Base-by-base conservation (phyloP, 2,329 filamentous ascomycete genomes). In the Colletotrichum chrysophilum region DNA sequence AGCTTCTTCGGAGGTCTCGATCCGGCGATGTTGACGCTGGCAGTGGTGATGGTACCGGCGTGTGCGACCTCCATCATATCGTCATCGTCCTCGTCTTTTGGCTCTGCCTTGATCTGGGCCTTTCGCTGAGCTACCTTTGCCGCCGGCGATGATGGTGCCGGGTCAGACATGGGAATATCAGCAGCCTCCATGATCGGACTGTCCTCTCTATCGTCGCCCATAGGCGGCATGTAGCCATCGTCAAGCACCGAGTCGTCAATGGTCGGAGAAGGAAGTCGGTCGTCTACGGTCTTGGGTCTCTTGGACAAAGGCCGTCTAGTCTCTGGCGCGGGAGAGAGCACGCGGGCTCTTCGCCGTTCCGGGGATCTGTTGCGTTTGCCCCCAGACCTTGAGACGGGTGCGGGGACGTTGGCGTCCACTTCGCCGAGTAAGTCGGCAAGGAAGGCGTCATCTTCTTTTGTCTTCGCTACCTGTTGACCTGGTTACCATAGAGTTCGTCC, bases 1-100 rank as follows among this genome's bases (percentile, higher is more conserved):
- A 94, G 86, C 83, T 94, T 98, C 79, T 94, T 95, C 43, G 93
- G 90, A 30, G 94, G 94, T 52, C 95, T 92, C 78, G 93, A 94
- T 65, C 95, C 96, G 30, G 94, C 90, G 83, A 98, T 92, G 83
- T 99, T 98, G 79, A 98, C 91, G 78, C 93, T 96, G 13, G 92
- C 87, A 10, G 91, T 87, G 71, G 91, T 92, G 75, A 94, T 90
- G 28, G 93, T 89, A 18, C 93, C 94, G 48, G 94, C 91, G 72
- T 97, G 94, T 26, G 94, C 93, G 69, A 98, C 92, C 82, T 98
- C 96, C 92, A 98, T 95, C 87, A 96, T 89, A 77, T 95, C 94
- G 38, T 98, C 95, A 26, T 94, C 92, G 4, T 95, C 93, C 14
- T 93, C 92, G 75, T 94, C 93, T 18, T 86, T 83, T 52, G 83